Evolutionary conservation across 257 asterid genomes (phyloP), one percentile per base, ranked within the genome.

Genomic region (Scutellaria barbata): DNA sequence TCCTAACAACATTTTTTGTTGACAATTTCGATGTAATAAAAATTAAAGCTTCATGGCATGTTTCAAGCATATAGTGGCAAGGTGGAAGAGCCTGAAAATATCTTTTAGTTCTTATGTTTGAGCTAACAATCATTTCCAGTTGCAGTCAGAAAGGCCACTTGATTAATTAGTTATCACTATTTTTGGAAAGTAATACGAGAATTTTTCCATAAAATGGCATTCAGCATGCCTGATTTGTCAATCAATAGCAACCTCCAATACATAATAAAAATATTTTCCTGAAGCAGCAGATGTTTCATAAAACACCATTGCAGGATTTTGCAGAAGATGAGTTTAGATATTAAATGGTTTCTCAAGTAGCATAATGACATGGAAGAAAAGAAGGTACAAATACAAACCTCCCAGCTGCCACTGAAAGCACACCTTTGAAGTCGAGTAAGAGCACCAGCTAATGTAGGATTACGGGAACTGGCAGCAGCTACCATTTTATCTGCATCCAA

Each of bases 381-480:
- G n/a, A 63, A 72, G 69, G 63, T 50, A 53, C 64, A 67, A 68
- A 58, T 17, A 52, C 66, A 63, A 77, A 95, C 99, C 98, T 95
- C 98, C 99, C 99, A 95, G 87, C 98, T 88, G 74, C 99, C 98
- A 82, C 96, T 92, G 82, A 92, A 89, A 76, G 99, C 99, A 81
- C 98, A 89, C 76, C 98, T 86, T 75, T 95, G 99, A 65, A 95
- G 99, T 69, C 99, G 93, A 79, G 99, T 95, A 73, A 95, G 81
- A 81, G 99, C 99, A 68, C 98, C 96, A 73, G 95, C 90, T 60
- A 95, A 91, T 40, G 99, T 95, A 65, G 99, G 99, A 77, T 95
- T 95, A 37, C 99, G 99, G 69, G 99, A 95, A 85, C 99, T 95
- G 66, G 99, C 99, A 80, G 99, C 99, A 83, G 99, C 99, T 73